Evolutionary conservation across 1,139 yeast species (phyloP), one percentile per base, ranked within the genome.

Genomic region (Entelexis paramagnoliae): DNA sequence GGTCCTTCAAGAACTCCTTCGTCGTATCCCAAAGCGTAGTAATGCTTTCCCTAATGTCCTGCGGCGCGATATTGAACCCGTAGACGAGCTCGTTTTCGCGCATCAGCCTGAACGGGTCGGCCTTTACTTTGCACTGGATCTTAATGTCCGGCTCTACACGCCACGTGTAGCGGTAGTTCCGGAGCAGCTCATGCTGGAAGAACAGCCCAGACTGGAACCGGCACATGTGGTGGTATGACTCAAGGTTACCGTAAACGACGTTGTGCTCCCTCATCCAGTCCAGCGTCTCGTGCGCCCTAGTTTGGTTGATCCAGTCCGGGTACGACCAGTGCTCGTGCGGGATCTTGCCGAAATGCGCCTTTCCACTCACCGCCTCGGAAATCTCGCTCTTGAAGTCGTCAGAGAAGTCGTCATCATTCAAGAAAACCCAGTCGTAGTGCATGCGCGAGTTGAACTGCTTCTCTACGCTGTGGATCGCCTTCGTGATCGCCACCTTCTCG

Each of bases 81-180:
- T 87, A 87, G 59, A 73, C 76, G 70, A 83, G 81, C 55, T 77
- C 72, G 66, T 85, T 81, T 57, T 81, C 88, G 59, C 79, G 78
- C 94, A 87, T 82, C 68, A 78, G 84, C 68, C 80, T 80, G 76
- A 87, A 87, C 49, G 87, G 73, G 68, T 87, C 96, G 63, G 86
- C 83, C 63, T 82, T 82, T 60, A 88, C 74, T 65, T 87, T 91
- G 72, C 96, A 87, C 66, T 68, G 80, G 50, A 87, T 74, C 66
- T 80, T 77, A 68, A 87, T 78, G 65, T 83, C 93, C 35, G 96
- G 96, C 70, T 89, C 97, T 56, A 89, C 96, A 72, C 96, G 81
- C 96, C 96, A 89, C 73, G 88, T 88, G 72, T 80, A 87, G 63
- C 84, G 88, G 70, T 80, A 87, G 48, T 82, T 81, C 56, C 75